phyloP scores from a whole-genome alignment of 768 basidiomycete genomes.

The Phaffia australis region DNA sequence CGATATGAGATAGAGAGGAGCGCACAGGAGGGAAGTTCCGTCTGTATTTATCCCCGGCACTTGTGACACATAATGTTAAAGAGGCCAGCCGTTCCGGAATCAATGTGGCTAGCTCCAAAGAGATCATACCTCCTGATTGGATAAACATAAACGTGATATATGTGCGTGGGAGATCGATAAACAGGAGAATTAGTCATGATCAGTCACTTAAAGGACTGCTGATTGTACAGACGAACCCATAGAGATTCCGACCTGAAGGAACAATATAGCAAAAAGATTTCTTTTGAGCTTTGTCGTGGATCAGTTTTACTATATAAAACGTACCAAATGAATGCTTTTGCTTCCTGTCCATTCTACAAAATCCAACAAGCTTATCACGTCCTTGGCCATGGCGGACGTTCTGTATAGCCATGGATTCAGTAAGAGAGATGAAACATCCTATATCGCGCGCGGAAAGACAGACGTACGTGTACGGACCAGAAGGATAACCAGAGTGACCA shows the following conservation, averaged over 20 bases:
- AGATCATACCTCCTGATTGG: constrained; percentile 21
- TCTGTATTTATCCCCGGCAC: constrained; percentile 51
- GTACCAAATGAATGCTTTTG: constrained; percentile 57
- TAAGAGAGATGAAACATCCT: constrained; percentile 20
- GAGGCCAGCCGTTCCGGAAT: constrained; percentile 60
- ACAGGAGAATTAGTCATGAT: too few relatives aligned
- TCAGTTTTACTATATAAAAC: constrained; percentile 46
- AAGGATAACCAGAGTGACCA: constrained; percentile 59
- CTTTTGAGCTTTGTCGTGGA: constrained; percentile 55
- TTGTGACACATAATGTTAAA: constrained; percentile 58
- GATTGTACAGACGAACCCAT: constrained; percentile 17
- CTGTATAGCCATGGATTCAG: constrained; percentile 38
- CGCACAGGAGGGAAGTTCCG: constrained; percentile 49
- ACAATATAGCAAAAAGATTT: constrained; percentile 48
- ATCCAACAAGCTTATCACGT: constrained; percentile 55
- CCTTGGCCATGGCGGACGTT: constrained; percentile 67
- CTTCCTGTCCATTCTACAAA: constrained; percentile 59
- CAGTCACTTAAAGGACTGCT: not conserved
- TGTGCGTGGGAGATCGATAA: not conserved
- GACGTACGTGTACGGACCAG: constrained; percentile 63
- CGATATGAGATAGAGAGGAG: not conserved
- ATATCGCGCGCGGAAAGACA: too few relatives aligned
- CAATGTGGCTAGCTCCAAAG: constrained; percentile 50
- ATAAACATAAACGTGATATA: too few relatives aligned
- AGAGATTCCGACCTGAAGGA: constrained; percentile 14